phyloP scores from a whole-genome alignment of 2,329 filamentous ascomycete genomes.

The Phialophora macrospora region DNA sequence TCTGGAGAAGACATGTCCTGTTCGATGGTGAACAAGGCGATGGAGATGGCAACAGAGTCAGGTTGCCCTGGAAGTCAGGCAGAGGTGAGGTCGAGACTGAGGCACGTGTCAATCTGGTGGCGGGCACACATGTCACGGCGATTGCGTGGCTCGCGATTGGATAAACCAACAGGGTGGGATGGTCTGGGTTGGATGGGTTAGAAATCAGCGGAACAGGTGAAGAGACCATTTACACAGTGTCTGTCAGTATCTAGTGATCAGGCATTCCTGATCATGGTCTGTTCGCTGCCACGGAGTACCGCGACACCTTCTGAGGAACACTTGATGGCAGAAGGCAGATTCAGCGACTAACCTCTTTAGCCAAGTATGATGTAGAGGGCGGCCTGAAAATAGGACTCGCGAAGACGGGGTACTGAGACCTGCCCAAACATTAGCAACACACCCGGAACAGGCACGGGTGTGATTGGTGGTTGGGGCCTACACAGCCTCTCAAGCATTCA shows the following conservation, averaged over 20 bases:
- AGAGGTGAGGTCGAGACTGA: constrained; percentile 7
- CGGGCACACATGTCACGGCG: constrained; percentile 17
- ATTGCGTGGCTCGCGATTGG: constrained; percentile 9
- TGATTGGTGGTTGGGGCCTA: constrained; percentile 3
- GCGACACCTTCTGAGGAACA: background rate
- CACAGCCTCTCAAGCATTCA: background rate
- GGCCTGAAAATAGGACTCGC: background rate
- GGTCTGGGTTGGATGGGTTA: background rate
- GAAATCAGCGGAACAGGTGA: background rate
- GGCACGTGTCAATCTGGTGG: constrained; percentile 23
- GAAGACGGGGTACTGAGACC: constrained; percentile 7
- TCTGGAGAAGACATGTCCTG: constrained; percentile 30
- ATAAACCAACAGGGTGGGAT: background rate
- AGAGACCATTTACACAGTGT: background rate
- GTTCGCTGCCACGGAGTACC: background rate
- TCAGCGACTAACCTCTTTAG: background rate
- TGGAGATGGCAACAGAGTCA: constrained; percentile 6
- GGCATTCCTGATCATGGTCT: background rate
- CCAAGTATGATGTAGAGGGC: background rate
- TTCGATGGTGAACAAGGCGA: background rate
- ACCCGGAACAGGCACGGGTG: background rate
- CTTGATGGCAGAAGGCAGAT: background rate
- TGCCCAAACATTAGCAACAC: constrained; percentile 11
- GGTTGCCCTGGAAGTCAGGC: background rate
- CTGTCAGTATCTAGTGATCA: background rate